Evolutionary conservation across 2,329 filamentous ascomycete genomes (phyloP), one percentile per base, ranked within the genome.

Genomic region (Fusarium floridanum): DNA sequence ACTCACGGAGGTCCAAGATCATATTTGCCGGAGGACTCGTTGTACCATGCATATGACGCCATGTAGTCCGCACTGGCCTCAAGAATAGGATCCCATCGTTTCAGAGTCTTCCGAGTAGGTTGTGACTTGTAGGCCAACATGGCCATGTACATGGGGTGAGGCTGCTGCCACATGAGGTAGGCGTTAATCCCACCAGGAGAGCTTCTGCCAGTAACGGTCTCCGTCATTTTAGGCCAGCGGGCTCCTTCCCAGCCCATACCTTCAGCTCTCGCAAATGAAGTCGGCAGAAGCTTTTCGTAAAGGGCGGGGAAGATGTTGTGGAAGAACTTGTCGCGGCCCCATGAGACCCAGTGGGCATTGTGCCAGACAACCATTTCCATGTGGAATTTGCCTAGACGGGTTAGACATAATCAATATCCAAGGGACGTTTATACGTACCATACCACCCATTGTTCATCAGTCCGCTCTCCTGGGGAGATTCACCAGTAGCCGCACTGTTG

Each of bases 111-210:
- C 4, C 80, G 63, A 9, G 60, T 76, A 1, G 78, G 76, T 6
- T 70, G 65, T 0, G 75, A 64, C 55, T 79, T 76, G 34, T 78
- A 77, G 2, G 78, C 87, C 20, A 87, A 80, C 77, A 90, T 89
- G 0, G 89, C 90, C 74, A 91, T 89, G 76, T 89, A 89, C 84
- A 91, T 88, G 0, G 87, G 84, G 77, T 91, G 90, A 9, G 89
- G 89, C 74, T 76, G 90, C 74, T 91, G 90, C 90, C 90, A 91
- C 66, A 91, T 88, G 4, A 92, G 81, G 2, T 91, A 81, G 11
- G 86, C 87, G 77, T 91, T 91, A 77, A 91, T 91, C 71, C 89
- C 87, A 3, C 90, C 90, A 1, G 90, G 78, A 0, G 77, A 77
- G 16, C 77, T 80, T 10, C 67, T 62, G 0, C 76, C 77, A 0